Evolutionary conservation across 768 basidiomycete genomes (phyloP), one percentile per base, ranked within the genome.

Genomic region (Podaxis carcinomalis): DNA sequence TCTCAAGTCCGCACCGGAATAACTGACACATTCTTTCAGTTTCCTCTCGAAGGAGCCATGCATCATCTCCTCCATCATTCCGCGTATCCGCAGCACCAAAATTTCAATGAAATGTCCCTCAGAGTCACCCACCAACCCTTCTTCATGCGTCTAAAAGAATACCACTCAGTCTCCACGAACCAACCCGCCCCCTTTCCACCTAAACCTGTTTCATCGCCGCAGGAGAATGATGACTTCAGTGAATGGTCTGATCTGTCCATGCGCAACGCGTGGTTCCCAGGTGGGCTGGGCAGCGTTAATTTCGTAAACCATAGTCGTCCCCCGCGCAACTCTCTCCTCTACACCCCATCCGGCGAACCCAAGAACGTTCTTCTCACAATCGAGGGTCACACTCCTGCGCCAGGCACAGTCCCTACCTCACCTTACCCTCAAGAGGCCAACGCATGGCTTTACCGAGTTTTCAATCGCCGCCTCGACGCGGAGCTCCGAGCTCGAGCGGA

Each of bases 251-350:
- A 62, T 25, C 62, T 65, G 14, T 66, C 73, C 19, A 73, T 79
- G 68, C 63, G 62, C 23, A 78, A 77, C 56, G 79, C 75, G 5
- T 80, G 74, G 72, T 72, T 80, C 53, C 78, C 77, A 4, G 75
- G 76, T 21, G 63, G 35, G 25, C 53, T 58, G 6, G 68, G 68
- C 21, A 68, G 66, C 13, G 65, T 70, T 46, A 13, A 54, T 19
- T 61, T 61, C 44, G 7, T n/a, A 28, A 49, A 35, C 9, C 23
- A 36, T 25, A 37, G n/a, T 11, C 50, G 40, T 39, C 46, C 57
- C 7, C 57, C 57, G n/a, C 39, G 7, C 9, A 32, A 51, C 32
- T 52, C 58, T 9, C 58, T 51, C 28, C n/a, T 51, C 4, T 52
- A 52, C 11, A n/a, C 57, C 11, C 49, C 46, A 16, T n/a, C 51